Percentiles rank a stretch among this genome's conserved stretches.
Evolutionary conservation across 139 green algal species (phyloP).

Genomic region (Chlorella sp.): DNA sequence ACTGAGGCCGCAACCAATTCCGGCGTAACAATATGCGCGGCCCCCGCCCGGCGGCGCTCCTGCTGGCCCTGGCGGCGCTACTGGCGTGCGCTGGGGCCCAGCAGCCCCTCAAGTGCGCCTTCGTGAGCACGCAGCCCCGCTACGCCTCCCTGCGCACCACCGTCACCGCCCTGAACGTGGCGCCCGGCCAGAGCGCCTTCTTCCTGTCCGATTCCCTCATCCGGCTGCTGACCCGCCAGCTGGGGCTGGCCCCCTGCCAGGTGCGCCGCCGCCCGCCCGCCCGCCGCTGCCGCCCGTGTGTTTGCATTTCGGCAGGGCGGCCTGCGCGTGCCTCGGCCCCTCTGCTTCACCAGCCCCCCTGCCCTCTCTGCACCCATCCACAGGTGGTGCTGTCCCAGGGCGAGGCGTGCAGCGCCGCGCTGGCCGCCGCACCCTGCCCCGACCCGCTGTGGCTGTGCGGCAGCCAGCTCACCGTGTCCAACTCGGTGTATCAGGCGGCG

Average conservation of each 20-base stretch:
- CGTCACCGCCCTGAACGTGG: conserved; percentile 20
- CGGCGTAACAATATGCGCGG: background rate
- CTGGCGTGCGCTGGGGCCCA: background rate
- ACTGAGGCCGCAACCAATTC: too few relatives aligned
- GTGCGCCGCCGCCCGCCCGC: conserved; percentile 16
- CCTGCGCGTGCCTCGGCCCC: too few relatives aligned
- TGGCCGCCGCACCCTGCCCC: conserved; percentile 21
- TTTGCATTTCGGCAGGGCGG: too few relatives aligned
- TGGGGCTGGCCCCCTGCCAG: conserved; percentile 41
- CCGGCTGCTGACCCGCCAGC: conserved; percentile 28
- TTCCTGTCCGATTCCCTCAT: conserved; percentile 43
- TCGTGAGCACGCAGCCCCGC: conserved; percentile 11
- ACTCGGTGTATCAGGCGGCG: conserved; percentile 37
- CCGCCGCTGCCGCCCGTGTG: too few relatives aligned
- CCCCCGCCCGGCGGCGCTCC: background rate
- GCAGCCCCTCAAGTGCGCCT: background rate
- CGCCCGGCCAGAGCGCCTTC: background rate
- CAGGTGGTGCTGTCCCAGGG: conserved; percentile 14
- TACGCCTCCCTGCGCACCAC: background rate
- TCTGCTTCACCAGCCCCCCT: too few relatives aligned
- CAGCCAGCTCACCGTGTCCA: conserved; percentile 4
- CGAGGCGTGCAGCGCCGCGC: background rate
- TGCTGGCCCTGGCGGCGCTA: background rate
- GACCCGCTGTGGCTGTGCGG: conserved; percentile 33
- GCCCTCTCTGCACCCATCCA: too few relatives aligned